These are phyloP conservation scores for Umbilicus rupestris DNA, from an alignment of 164 flowering plant species.

Conservation along the genomic window DNA sequence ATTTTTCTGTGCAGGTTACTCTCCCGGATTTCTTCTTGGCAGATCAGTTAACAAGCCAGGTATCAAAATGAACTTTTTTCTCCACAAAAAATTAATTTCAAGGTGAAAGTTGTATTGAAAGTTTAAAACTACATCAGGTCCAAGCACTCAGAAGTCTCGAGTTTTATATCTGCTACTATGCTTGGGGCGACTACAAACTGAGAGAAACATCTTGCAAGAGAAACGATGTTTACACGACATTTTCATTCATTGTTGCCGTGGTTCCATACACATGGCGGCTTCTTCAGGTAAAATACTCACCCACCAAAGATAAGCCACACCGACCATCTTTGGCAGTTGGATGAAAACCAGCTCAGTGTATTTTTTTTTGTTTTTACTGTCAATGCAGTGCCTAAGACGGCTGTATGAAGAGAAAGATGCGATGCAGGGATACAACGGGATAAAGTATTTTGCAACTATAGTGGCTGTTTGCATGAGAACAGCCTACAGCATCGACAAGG, in stretches of 20 bases:
- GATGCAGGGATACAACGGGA: slow-evolving; percentile 33
- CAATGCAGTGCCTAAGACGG: slow-evolving; percentile 31
- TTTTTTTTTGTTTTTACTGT: too few relatives aligned
- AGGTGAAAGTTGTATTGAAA: background rate
- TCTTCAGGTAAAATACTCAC: slow-evolving; percentile 24
- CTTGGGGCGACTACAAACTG: slow-evolving; percentile 40
- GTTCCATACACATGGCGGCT: slow-evolving; percentile 31
- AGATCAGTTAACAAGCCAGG: slow-evolving; percentile 60
- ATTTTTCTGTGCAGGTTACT: slow-evolving; percentile 21
- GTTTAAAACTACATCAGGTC: slow-evolving; percentile 28
- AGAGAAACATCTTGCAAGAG: slow-evolving; percentile 27
- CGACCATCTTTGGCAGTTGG: too few relatives aligned
- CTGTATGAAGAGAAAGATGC: slow-evolving; percentile 35
- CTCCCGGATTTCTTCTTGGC: slow-evolving; percentile 50
- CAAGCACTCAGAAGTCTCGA: slow-evolving; percentile 60
- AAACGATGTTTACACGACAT: slow-evolving; percentile 18
- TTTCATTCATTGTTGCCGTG: slow-evolving; percentile 31
- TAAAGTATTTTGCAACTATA: slow-evolving; percentile 35
- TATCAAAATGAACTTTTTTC: background rate
- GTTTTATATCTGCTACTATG: slow-evolving; percentile 71
- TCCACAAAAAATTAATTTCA: background rate
- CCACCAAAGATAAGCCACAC: background rate
- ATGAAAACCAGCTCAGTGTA: too few relatives aligned
- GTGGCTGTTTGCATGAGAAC: slow-evolving; percentile 33
- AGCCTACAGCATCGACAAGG: slow-evolving; percentile 20